A percentile compares a stretch with the other conserved stretches of the same genome.
phyloP scores from a whole-genome alignment of 768 basidiomycete species.

The Porpolomopsis calyptriformis region DNA sequence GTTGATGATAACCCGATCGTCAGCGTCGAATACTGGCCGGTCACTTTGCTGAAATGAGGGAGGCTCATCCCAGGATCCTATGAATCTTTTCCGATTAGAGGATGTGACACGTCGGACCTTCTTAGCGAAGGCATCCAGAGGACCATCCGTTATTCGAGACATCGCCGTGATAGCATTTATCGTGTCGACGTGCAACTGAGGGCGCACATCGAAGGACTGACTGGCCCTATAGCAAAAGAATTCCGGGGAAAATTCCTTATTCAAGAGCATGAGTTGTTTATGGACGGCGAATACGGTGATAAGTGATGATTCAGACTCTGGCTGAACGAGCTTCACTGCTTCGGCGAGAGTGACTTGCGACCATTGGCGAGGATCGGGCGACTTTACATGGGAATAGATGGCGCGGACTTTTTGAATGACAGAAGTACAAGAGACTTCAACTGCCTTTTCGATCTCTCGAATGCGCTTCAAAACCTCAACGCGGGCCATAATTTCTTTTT shows the following conservation, averaged over 20 bases:
- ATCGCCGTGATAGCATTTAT: slow-evolving; percentile 39
- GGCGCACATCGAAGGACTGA: slow-evolving; percentile 55
- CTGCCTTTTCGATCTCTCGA: slow-evolving; percentile 37
- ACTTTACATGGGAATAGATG: slow-evolving; percentile 37
- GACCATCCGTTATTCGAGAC: slow-evolving; percentile 29
- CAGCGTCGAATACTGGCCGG: slow-evolving; percentile 33
- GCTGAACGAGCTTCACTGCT: slow-evolving; percentile 36
- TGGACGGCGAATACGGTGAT: slow-evolving; percentile 43
- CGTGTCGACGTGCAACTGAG: slow-evolving; percentile 42
- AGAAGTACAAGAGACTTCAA: slow-evolving; percentile 31
- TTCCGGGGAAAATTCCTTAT: slow-evolving; percentile 42
- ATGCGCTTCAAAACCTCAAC: slow-evolving; percentile 53
- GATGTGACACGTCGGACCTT: slow-evolving; percentile 39
- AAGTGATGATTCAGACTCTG: slow-evolving; percentile 18
- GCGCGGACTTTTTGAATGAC: slow-evolving; percentile 21
- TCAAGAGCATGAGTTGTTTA: slow-evolving; percentile 48
- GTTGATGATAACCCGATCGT: slow-evolving; percentile 47
- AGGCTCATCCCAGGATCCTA: slow-evolving; percentile 21
- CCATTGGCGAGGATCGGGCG: slow-evolving; percentile 43
- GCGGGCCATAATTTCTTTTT: slow-evolving; percentile 43
- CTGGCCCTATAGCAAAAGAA: slow-evolving; percentile 33
- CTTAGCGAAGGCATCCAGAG: slow-evolving; percentile 37
- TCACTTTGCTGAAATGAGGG: slow-evolving; percentile 20
- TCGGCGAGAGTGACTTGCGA: slow-evolving; percentile 40
- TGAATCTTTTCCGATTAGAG: slow-evolving; percentile 19